These are phyloP conservation scores for Wallacemonas sp. DNA, from an alignment of 208 protist genomes.

Conservation along the genomic window DNA sequence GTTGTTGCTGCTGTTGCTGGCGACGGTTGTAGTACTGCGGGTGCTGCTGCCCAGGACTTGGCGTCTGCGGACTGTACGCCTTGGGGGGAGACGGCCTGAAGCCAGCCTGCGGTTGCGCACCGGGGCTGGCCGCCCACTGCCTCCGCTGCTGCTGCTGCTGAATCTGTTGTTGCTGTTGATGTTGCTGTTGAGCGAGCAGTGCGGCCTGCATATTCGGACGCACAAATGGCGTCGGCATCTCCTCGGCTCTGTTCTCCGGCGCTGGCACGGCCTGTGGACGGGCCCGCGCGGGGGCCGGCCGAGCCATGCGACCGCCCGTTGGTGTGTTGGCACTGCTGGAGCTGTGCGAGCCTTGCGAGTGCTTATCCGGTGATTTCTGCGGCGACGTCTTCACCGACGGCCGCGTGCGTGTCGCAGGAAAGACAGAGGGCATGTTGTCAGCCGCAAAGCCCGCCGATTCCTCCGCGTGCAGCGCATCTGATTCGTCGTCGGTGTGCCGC, in stretches of 20 bases:
- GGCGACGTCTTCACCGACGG: background rate
- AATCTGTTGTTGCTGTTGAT: background rate
- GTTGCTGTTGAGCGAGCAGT: background rate
- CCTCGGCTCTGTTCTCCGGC: background rate
- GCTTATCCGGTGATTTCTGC: background rate
- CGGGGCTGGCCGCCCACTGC: no score
- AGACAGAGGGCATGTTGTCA: background rate
- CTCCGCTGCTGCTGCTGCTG: background rate
- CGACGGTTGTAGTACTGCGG: background rate
- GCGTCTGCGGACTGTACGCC: no score
- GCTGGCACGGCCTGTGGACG: background rate
- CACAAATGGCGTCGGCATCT: background rate
- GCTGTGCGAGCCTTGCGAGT: background rate
- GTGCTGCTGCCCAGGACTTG: background rate
- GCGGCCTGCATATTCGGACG: background rate
- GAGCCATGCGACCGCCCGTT: background rate
- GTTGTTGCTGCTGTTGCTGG: slow-evolving; percentile 4
- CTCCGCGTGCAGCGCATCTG: background rate
- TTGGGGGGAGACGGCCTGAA: no score
- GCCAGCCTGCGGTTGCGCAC: no score
- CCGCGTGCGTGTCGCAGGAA: background rate
- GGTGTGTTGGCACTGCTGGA: no score
- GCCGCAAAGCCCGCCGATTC: background rate
- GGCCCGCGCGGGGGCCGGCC: background rate
- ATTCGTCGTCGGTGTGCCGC: background rate